Base-by-base conservation (phyloP, 441 rosid species). In the Monsonia emarginata region DNA sequence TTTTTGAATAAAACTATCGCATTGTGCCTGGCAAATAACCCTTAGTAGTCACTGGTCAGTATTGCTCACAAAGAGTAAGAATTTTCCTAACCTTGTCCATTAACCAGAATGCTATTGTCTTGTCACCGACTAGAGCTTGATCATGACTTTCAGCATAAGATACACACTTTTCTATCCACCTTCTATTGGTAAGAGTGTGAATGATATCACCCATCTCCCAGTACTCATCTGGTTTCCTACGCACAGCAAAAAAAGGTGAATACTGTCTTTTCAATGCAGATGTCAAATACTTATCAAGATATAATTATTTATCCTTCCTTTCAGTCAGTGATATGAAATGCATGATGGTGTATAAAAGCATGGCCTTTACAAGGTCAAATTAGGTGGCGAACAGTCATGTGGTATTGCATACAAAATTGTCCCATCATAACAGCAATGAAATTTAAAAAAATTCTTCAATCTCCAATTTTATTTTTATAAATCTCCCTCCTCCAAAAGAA, bases 101-200 rank as follows among this genome's bases (percentile, higher is more conserved):
- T 77, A 94, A 78, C 98, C 98, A 94, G 78, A 94, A 94, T 10
- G 98, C 97, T 66, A 94, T 77, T 21, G 98, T 94, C 76, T 94
- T 94, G 82, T 94, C 97, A 16, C 97, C 98, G 60, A 94, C 98
- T 69, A 94, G 88, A 68, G 98, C 98, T 81, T 90, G 98, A 79
- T 94, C 98, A 75, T 94, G 98, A 80, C 96, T 87, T 79, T 90
- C 98, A 36, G 97, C 97, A 81, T 94, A 94, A 34, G 84, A 70
- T 42, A 91, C 81, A 74, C 97, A 94, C 70, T 91, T 91, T 69
- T 94, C 97, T 63, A 69, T 63, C 99, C 99, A 94, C 79, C 99
- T 85, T 75, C 99, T 82, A 80, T 94, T 91, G 72, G 84, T 84
- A 16, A 94, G 91, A 0, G 94, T 84, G 76, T 80, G 77, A 67